These are phyloP conservation scores for Neonectria coccinea DNA, from an alignment of 2,329 filamentous ascomycete species.

Conservation along the genomic window DNA sequence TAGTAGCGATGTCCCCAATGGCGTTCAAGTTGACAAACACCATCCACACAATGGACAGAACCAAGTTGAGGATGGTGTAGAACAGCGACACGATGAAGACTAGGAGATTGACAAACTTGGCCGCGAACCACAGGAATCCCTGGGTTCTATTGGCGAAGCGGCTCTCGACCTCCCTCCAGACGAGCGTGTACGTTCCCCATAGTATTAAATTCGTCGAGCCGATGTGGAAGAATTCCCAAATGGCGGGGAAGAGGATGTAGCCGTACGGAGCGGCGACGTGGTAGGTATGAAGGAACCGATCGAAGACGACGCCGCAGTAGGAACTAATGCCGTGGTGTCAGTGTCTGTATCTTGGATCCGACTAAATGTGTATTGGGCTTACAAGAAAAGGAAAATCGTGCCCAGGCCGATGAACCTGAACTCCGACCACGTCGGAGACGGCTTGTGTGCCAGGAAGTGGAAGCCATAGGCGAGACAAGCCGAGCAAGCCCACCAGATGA, in stretches of 20 bases:
- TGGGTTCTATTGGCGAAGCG: constrained; percentile 4
- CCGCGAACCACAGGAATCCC: constrained; percentile 16
- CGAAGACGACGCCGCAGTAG: constrained; percentile 22
- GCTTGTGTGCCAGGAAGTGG: background rate
- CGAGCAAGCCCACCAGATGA: constrained; percentile 24
- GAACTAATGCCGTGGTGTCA: constrained; percentile 9
- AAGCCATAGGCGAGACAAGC: constrained; percentile 6
- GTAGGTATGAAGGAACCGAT: constrained; percentile 29
- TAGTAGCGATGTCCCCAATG: constrained; percentile 24
- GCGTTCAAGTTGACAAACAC: constrained; percentile 25
- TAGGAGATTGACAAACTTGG: constrained; percentile 23
- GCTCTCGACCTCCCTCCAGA: constrained; percentile 22
- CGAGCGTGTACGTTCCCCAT: constrained; percentile 28
- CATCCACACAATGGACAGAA: constrained; percentile 27
- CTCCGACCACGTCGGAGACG: constrained; percentile 19
- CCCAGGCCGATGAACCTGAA: constrained; percentile 24
- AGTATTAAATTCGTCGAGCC: constrained; percentile 23
- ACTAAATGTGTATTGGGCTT: background rate
- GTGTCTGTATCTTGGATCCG: background rate
- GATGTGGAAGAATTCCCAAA: constrained; percentile 28
- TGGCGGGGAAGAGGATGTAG: constrained; percentile 28
- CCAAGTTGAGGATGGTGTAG: constrained; percentile 23
- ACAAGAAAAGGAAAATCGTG: constrained; percentile 13
- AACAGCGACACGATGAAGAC: constrained; percentile 27
- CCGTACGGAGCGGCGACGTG: constrained; percentile 12